Evolutionary conservation across 495 filamentous ascomycete genomes (phyloP).

Genomic region (Parathielavia appendiculata): DNA sequence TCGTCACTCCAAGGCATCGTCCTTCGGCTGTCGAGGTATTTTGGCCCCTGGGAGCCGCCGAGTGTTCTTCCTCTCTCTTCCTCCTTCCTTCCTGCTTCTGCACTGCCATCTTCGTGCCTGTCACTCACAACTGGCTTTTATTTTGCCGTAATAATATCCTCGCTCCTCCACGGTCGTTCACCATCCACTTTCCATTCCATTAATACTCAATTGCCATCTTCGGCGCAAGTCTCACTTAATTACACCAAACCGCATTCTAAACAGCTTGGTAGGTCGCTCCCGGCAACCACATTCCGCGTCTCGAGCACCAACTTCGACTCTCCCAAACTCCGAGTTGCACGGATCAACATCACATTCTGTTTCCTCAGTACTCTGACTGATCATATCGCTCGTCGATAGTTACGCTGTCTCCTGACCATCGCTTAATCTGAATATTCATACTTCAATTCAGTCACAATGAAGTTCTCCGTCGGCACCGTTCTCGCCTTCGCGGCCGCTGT

Average conservation of each 20-base stretch:
- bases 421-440: conserved; percentile 8
- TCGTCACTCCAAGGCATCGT: conserved; percentile 10
- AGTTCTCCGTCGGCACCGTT: conserved; percentile 34
- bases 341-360: background rate
- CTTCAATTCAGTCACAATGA: conserved; percentile 38
- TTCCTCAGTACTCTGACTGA: background rate
- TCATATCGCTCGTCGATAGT: background rate
- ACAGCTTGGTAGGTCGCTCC: conserved; percentile 7
- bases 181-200: conserved; percentile 11
- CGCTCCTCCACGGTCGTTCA: conserved; percentile 23
- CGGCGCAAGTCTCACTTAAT: conserved; percentile 7
- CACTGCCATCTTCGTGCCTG: background rate
- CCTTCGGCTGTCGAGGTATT: conserved; percentile 15
- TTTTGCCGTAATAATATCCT: conserved; percentile 13
- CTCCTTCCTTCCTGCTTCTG: conserved; percentile 17
- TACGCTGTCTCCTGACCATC: conserved; percentile 5
- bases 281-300: conserved; percentile 7
- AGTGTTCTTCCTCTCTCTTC: conserved; percentile 7
- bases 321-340: background rate
- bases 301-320: background rate
- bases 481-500: conserved; percentile 38
- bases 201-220: conserved; percentile 7
- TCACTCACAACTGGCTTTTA: conserved; percentile 4
- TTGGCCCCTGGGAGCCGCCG: conserved; percentile 17
- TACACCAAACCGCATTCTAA: conserved; percentile 9